phyloP scores from a whole-genome alignment of 2,329 filamentous ascomycete genomes.

The Pseudocercospora vitis region DNA sequence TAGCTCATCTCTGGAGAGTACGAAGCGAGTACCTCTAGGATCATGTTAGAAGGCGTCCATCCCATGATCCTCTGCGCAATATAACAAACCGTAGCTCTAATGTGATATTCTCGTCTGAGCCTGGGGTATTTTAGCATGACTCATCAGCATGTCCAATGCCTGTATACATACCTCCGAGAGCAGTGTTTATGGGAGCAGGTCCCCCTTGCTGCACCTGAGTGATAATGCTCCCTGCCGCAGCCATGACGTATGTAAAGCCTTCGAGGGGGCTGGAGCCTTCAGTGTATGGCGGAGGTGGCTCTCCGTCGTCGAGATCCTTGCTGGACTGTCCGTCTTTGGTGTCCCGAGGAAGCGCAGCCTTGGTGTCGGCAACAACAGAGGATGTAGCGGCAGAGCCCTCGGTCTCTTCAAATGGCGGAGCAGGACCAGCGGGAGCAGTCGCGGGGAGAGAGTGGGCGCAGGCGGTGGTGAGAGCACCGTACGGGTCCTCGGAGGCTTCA shows the following conservation, averaged over 20 bases:
- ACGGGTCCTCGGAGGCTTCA: slow-evolving; percentile 50
- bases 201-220: slow-evolving; percentile 97
- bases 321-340: slow-evolving; percentile 72
- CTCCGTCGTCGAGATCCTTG: slow-evolving; percentile 74
- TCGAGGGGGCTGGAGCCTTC: slow-evolving; percentile 91
- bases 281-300: slow-evolving; percentile 93
- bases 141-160: too few relatives aligned
- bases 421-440: slow-evolving; percentile 47
- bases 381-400: slow-evolving; percentile 46
- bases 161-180: slow-evolving; percentile 62
- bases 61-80: neutral
- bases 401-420: slow-evolving; percentile 47
- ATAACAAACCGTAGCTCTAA: slow-evolving; percentile 83
- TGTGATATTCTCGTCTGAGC: slow-evolving; percentile 89
- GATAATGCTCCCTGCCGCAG: slow-evolving; percentile 97
- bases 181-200: slow-evolving; percentile 76
- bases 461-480: slow-evolving; percentile 42
- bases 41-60: slow-evolving; percentile 28
- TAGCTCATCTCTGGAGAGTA: slow-evolving; percentile 89
- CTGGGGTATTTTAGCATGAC: slow-evolving; percentile 10
- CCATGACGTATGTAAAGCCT: slow-evolving; percentile 96
- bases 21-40: slow-evolving; percentile 82
- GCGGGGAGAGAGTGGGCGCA: slow-evolving; percentile 47
- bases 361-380: slow-evolving; percentile 68
- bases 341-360: slow-evolving; percentile 78